Base-by-base conservation (phyloP, 345 rosid species). In the Arabis alpina region DNA sequence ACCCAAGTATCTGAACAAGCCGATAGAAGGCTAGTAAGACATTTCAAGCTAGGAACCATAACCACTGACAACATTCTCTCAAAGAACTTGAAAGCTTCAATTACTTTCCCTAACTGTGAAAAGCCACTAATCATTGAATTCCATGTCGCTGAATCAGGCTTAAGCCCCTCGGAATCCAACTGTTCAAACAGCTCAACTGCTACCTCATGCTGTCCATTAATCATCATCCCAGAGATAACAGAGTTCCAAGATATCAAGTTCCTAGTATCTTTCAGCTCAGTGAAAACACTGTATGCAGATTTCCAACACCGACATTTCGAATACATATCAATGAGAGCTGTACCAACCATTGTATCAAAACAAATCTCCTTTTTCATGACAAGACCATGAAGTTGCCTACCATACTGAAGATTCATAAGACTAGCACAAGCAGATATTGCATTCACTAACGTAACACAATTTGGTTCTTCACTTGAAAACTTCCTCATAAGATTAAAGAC, bases 101-200 rank as follows among this genome's bases (percentile, higher is more conserved):
- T 5, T 52, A 83, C 84, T 59, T 64, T 82, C 24, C 86, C 87
- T 49, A 75, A 39, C 12, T 83, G 86, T 59, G 86, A 67, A 76
- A 87, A 83, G 28, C 93, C 93, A 62, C 83, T 81, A 28, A 85
- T 82, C 74, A 85, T 74, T 5, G 90, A 88, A 71, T 88, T 88
- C 88, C 90, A 87, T 10, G 88, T 85, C 9, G 87, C 85, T 34
- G 87, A 79, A 81, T 88, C 88, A 23, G 88, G 86, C 52, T 82
- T 75, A 61, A 80, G 19, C 54, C 84, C 82, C 77, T 86, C 85
- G 5, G 72, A 72, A 50, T 65, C 80, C 57, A 86, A 11, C 74
- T 61, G 49, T 73, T 83, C 81, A 58, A 86, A 88, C 54, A 86
- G 68, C 72, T 72, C 78, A 54, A 80, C 70, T 40, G 90, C 85